These are phyloP conservation scores for Populus tremula DNA, from an alignment of 345 rosid genomes.

Conservation along the genomic window DNA sequence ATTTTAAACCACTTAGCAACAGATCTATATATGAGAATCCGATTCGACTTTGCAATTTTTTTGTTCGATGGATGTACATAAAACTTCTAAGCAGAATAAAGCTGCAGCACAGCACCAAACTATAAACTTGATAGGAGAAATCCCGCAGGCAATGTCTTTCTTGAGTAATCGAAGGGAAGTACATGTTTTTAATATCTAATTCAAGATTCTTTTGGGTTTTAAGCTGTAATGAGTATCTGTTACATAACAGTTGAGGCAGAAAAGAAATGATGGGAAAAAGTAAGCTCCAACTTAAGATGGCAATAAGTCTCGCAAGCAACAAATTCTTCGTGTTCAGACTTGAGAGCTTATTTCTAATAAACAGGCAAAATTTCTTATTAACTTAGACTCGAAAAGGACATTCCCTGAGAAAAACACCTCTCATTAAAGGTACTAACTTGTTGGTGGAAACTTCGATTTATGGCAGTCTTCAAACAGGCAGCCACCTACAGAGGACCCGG, in stretches of 20 bases:
- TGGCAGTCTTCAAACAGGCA: conserved; percentile 9
- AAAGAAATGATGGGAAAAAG: not conserved
- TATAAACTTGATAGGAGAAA: not conserved
- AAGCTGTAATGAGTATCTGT: not conserved
- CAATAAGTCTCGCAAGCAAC: not conserved
- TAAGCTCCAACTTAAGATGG: conserved; percentile 12
- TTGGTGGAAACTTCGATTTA: conserved; percentile 10
- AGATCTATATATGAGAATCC: not conserved
- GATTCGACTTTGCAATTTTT: not conserved
- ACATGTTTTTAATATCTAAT: not conserved
- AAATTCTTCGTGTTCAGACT: conserved; percentile 11
- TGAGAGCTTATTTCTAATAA: conserved; percentile 20
- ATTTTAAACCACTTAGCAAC: not conserved
- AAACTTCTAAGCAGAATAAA: not conserved
- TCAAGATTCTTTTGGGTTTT: not conserved
- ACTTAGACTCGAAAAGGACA: conserved; percentile 19
- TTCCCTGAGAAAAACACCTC: conserved; percentile 27
- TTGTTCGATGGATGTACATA: not conserved
- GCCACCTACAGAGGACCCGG: conserved; percentile 84
- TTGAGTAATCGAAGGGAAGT: not conserved
- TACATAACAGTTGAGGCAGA: not conserved
- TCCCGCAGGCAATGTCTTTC: not conserved
- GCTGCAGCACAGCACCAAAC: not conserved
- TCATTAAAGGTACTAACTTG: conserved; percentile 19
- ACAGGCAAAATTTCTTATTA: conserved; percentile 36